These are phyloP conservation scores for Luzula sylvatica DNA, from an alignment of 176 grass and related monocot species.

Conservation along the genomic window DNA sequence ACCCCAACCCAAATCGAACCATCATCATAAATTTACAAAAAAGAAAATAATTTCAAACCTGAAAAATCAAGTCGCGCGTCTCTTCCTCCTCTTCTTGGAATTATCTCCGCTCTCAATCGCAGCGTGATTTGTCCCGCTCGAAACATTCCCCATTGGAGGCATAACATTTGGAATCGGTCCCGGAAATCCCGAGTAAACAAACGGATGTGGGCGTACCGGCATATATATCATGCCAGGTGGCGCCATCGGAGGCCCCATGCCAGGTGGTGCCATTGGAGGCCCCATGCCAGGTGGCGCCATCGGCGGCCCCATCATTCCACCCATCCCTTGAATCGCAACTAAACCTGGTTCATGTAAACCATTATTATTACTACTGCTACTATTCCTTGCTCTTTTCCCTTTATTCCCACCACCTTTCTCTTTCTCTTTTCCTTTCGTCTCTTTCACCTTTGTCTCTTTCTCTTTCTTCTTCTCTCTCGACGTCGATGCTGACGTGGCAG, in stretches of 20 bases:
- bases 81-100: conserved; percentile 16
- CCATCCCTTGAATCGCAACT: not conserved
- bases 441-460: conserved; percentile 8
- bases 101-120: conserved; percentile 5
- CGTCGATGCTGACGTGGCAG: not conserved
- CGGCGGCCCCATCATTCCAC: conserved; percentile 1
- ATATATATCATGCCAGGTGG: conserved; percentile 22
- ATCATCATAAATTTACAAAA: not conserved
- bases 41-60: too few relatives aligned
- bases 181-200: conserved; percentile 7
- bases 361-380: conserved; percentile 3
- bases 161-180: not conserved
- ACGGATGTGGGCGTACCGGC: conserved; percentile 11
- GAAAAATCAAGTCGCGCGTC: conserved; percentile 7
- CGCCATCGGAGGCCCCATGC: not conserved
- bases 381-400: conserved; percentile 6
- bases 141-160: too few relatives aligned
- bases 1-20: not conserved
- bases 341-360: not conserved
- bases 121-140: too few relatives aligned
- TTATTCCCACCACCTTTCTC: conserved; percentile 9
- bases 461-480: conserved; percentile 14
- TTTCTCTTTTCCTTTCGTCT: conserved; percentile 8
- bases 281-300: conserved; percentile 1
- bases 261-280: not conserved